Percentiles rank a stretch among this genome's conserved stretches.
Evolutionary conservation across 805 yeast genomes (phyloP).

Genomic region (Metschnikowia matae): DNA sequence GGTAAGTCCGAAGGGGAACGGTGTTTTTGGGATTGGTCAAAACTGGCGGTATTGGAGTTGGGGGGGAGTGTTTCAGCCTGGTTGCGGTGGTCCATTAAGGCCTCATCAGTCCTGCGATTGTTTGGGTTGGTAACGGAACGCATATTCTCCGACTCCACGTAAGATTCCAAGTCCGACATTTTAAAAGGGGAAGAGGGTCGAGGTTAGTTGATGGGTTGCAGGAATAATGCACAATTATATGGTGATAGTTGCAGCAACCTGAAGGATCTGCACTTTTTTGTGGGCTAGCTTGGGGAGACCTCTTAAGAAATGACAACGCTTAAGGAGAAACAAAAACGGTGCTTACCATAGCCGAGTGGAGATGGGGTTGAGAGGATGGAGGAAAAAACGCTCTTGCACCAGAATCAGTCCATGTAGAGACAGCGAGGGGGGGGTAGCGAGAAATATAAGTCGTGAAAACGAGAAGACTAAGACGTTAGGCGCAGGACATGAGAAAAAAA

Average conservation of each 20-base stretch:
- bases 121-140: constrained; percentile 14
- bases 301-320: background rate
- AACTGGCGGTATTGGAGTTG: background rate
- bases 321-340: background rate
- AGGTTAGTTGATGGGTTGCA: background rate
- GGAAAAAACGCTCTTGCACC: background rate
- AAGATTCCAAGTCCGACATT: constrained; percentile 42
- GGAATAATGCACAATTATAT: too few species aligned
- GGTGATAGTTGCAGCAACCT: background rate
- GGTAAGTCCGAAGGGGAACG: constrained; percentile 14
- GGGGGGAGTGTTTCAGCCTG: constrained; percentile 33
- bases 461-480: background rate
- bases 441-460: background rate
- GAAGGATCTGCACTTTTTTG: background rate
- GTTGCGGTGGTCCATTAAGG: constrained; percentile 39
- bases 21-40: background rate
- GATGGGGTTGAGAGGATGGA: background rate
- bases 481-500: constrained; percentile 1
- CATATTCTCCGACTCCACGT: constrained; percentile 23
- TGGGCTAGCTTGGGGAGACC: background rate
- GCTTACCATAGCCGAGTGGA: constrained; percentile 3
- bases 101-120: constrained; percentile 27
- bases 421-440: background rate
- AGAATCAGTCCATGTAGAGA: background rate
- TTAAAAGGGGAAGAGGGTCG: background rate